Base-by-base conservation (phyloP, 1,284 basidiomycete genomes). In the Hypsizygus ulmarius region DNA sequence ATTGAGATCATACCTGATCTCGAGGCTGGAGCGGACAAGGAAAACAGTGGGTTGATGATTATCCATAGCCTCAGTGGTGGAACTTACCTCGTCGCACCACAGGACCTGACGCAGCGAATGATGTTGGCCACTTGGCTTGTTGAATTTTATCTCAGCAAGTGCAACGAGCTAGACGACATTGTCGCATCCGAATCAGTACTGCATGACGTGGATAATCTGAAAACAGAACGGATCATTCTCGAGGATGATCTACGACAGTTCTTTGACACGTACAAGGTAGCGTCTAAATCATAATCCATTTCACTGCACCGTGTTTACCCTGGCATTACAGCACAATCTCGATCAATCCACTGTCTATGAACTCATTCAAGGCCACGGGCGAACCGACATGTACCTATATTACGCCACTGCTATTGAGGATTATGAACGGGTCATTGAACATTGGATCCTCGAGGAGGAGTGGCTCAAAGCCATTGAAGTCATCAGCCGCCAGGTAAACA, bases 51-150 rank as follows among this genome's bases (percentile, higher is more conserved):
- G 82, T 66, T 1, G n/a, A 8, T 28, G 21, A 32, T 9, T 16
- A 28, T 29, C 5, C 6, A 10, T n/a, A 10, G 3, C 27, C 45
- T 28, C 2, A 3, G 2, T 35, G 3, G 9, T 33, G 19, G n/a
- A 16, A 8, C 36, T 44, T 35, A 41, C 28, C n/a, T 19, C 38
- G 45, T 47, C 14, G 53, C 19, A 3, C 14, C 14, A 19, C 18
- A 95, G 92, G 93, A 97, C 58, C 59, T 91, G 39, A 93, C 92
- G 0, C 94, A 97, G 65, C 80, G 97, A 28, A 94, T 96, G 87
- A 96, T 99, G 88, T 75, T 99, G 6, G 94, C 97, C 1, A 98
- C 95, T 0, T 99, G 97, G 97, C 84, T 99, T 5, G 87, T 97
- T 25, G 97, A 99, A 67, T 94, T 99, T 56, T 98, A 95, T 64